Percentiles rank a stretch among this genome's conserved stretches.
These are phyloP conservation scores for Pyricularia grisea DNA, from an alignment of 2,329 filamentous ascomycete genomes.

Conservation along the genomic window DNA sequence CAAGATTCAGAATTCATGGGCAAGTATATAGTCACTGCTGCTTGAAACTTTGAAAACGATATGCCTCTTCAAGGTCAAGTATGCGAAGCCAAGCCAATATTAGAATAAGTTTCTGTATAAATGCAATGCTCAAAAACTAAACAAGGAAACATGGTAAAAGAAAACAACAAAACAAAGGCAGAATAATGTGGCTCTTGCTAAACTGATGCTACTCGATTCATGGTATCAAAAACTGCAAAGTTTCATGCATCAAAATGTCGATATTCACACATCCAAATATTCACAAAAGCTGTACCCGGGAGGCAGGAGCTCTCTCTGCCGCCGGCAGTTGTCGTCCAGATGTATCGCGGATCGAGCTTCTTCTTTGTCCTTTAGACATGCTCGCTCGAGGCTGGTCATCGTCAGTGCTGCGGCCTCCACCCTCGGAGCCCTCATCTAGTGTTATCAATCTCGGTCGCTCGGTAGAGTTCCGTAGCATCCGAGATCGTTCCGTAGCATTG, in stretches of 20 bases:
- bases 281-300: background rate
- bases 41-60: background rate
- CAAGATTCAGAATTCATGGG: background rate
- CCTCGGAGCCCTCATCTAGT: conserved; percentile 13
- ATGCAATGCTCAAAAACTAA: background rate
- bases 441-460: conserved; percentile 15
- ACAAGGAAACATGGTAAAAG: background rate
- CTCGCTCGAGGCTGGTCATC: conserved; percentile 28
- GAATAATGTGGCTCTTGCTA: background rate
- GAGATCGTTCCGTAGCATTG: conserved; percentile 42
- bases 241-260: background rate
- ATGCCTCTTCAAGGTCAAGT: background rate
- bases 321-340: conserved; percentile 41
- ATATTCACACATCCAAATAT: background rate
- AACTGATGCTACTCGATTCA: background rate
- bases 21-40: background rate
- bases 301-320: conserved; percentile 39
- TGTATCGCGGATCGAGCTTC: conserved; percentile 33
- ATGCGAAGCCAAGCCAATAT: background rate
- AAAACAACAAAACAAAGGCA: conserved; percentile 5
- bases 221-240: background rate
- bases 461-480: conserved; percentile 41
- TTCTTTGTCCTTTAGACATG: conserved; percentile 31
- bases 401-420: conserved; percentile 34
- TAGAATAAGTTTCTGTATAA: background rate